Base-by-base conservation (phyloP, 768 basidiomycete genomes). In the Stropharia rugosoannulata region DNA sequence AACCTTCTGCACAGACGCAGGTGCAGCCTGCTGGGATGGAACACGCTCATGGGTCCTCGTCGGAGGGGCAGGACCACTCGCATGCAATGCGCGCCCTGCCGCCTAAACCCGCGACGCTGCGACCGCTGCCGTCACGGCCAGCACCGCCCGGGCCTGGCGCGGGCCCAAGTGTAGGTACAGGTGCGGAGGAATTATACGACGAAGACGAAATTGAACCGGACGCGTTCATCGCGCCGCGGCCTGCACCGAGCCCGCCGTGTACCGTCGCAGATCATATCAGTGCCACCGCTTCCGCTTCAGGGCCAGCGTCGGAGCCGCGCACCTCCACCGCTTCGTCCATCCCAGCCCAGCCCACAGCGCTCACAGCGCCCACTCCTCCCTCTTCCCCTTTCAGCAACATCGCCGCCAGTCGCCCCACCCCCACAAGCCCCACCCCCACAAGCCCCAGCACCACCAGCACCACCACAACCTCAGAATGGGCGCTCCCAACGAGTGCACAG, bases 401-500 rank as follows among this genome's bases (percentile, higher is more conserved):
- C n/a, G n/a, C n/a, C n/a, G n/a, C n/a, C n/a, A n/a, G n/a, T n/a
- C n/a, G n/a, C n/a, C n/a, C n/a, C n/a, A n/a, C n/a, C n/a, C n/a
- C n/a, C n/a, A n/a, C n/a, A n/a, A n/a, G n/a, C n/a, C n/a, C n/a
- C n/a, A n/a, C n/a, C n/a, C n/a, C n/a, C n/a, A n/a, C n/a, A n/a
- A n/a, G n/a, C n/a, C n/a, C n/a, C n/a, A n/a, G n/a, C 22, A 13
- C 22, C 32, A 2, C 2, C 42, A 35, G n/a, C n/a, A n/a, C n/a
- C n/a, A 39, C 41, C 35, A 18, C 45, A 15, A 18, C 22, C 11
- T 22, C 59, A 13, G 81, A 81, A 68, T 75, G 80, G 65, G 71
- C 72, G 3, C 65, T 77, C 2, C 89, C 90, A 0, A 82, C 81
- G 0, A 59, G 69, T 4, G 70, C 75, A 9, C 82, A 89, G 62